Evolutionary conservation across 1,284 basidiomycete genomes (phyloP).

Genomic region (Apiotrichum brassicae): DNA sequence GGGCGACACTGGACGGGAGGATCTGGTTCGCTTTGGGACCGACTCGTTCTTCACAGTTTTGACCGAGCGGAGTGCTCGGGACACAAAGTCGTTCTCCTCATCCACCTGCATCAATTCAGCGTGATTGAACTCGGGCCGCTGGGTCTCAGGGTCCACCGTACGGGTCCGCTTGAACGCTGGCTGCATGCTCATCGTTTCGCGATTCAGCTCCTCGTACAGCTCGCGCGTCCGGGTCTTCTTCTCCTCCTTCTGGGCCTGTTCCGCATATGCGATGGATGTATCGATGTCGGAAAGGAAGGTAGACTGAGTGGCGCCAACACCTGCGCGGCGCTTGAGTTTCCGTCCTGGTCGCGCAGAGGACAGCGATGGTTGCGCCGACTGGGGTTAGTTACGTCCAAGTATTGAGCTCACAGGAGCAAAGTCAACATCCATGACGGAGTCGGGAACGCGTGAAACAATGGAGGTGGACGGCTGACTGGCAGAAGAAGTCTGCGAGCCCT

Average conservation of each 20-base stretch:
- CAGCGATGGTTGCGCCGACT: not conserved
- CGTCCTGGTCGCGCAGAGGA: not conserved
- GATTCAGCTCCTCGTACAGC: conserved; percentile 36
- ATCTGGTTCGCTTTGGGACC: not conserved
- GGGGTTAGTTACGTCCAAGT: not conserved
- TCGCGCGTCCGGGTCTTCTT: conserved; percentile 26
- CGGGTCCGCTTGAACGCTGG: conserved; percentile 9
- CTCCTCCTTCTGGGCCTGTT: conserved; percentile 23
- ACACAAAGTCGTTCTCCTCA: conserved; percentile 19
- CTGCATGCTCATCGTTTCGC: conserved; percentile 11
- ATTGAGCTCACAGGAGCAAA: not conserved
- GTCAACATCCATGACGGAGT: conserved; percentile 19
- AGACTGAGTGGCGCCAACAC: conserved; percentile 12
- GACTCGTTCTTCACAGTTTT: conserved; percentile 1
- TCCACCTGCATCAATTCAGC: conserved; percentile 28
- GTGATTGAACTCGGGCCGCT: not conserved
- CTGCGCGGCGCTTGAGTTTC: conserved; percentile 22
- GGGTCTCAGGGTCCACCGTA: not conserved
- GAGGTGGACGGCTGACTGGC: not conserved
- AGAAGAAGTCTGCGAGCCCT: conserved; percentile 5
- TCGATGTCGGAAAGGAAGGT: conserved; percentile 17
- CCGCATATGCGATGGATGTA: conserved; percentile 18
- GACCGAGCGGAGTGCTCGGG: conserved; percentile 2
- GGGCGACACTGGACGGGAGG: not conserved
- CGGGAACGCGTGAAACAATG: conserved; percentile 5